Percentiles rank a stretch among this genome's conserved stretches.
These are phyloP conservation scores for Macrophomina phaseolina DNA, from an alignment of 2,329 filamentous ascomycete species.

Conservation along the genomic window DNA sequence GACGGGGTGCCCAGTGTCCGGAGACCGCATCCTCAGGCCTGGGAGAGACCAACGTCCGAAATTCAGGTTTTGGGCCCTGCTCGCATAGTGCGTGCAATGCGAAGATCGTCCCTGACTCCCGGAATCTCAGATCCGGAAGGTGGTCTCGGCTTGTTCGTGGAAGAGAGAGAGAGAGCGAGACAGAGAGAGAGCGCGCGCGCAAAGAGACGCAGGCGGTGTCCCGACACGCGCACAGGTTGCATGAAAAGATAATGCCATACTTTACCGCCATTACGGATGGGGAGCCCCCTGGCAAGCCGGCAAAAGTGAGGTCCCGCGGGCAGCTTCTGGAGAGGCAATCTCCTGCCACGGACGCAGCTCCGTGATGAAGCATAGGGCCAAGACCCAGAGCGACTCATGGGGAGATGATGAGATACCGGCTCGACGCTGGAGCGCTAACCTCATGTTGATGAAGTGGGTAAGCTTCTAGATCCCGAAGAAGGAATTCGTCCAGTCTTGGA, in stretches of 20 bases:
- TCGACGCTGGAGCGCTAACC: not conserved
- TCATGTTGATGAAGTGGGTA: constrained; percentile 14
- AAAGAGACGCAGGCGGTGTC: constrained; percentile 5
- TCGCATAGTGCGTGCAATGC: constrained; percentile 3
- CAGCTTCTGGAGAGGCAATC: not conserved
- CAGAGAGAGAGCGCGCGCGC: too few relatives aligned
- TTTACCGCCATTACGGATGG: not conserved
- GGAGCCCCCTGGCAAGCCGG: not conserved
- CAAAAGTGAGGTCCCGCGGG: not conserved
- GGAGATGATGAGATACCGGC: constrained; percentile 12
- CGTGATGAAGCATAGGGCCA: not conserved
- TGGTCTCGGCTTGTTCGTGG: constrained; percentile 6
- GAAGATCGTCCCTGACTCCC: not conserved
- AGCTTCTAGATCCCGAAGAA: constrained; percentile 9
- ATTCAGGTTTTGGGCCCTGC: constrained; percentile 17
- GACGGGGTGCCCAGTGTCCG: constrained; percentile 1
- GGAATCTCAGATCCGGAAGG: constrained; percentile 20
- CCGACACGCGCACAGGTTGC: not conserved
- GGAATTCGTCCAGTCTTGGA: not conserved
- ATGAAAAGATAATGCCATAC: not conserved
- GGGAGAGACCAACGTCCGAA: not conserved
- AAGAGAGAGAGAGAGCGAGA: not conserved
- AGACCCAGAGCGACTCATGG: not conserved
- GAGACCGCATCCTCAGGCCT: not conserved
- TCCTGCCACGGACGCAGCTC: constrained; percentile 7